Evolutionary conservation across 2,329 filamentous ascomycete genomes (phyloP).

Genomic region (Claviceps spartinae): DNA sequence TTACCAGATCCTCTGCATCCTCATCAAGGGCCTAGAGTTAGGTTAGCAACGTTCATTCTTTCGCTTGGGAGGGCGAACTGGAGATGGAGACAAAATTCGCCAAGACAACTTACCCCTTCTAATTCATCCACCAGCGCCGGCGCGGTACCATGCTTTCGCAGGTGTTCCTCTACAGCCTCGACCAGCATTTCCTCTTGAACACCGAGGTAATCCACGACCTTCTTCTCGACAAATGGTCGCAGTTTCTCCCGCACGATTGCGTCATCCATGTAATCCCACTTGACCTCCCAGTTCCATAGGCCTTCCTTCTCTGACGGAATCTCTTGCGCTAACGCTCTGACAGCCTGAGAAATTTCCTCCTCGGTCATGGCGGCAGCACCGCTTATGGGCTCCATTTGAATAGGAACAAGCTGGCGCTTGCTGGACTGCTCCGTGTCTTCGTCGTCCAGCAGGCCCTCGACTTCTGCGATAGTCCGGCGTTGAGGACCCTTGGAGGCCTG

Average conservation of each 20-base stretch:
- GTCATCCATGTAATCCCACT: constrained; percentile 85
- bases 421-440: constrained; percentile 67
- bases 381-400: constrained; percentile 61
- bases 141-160: constrained; percentile 63
- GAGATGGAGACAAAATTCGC: not conserved
- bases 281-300: constrained; percentile 83
- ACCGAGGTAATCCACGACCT: constrained; percentile 91
- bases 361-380: constrained; percentile 56
- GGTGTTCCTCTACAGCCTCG: constrained; percentile 78
- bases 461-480: constrained; percentile 77
- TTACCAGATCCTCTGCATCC: constrained; percentile 84
- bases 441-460: constrained; percentile 88
- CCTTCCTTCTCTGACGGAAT: constrained; percentile 80
- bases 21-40: constrained; percentile 65
- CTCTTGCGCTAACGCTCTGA: constrained; percentile 70
- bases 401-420: constrained; percentile 66
- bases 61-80: too few species aligned
- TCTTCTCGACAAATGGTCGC: constrained; percentile 92
- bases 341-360: constrained; percentile 74
- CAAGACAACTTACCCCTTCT: constrained; percentile 52
- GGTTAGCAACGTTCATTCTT: constrained; percentile 14
- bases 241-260: constrained; percentile 71
- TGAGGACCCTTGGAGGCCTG: constrained; percentile 42
- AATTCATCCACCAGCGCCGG: constrained; percentile 72
- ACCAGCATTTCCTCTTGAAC: constrained; percentile 94